Evolutionary conservation across 2,329 filamentous ascomycete species (phyloP).

Genomic region (Gnomoniopsis smithogilvyi): DNA sequence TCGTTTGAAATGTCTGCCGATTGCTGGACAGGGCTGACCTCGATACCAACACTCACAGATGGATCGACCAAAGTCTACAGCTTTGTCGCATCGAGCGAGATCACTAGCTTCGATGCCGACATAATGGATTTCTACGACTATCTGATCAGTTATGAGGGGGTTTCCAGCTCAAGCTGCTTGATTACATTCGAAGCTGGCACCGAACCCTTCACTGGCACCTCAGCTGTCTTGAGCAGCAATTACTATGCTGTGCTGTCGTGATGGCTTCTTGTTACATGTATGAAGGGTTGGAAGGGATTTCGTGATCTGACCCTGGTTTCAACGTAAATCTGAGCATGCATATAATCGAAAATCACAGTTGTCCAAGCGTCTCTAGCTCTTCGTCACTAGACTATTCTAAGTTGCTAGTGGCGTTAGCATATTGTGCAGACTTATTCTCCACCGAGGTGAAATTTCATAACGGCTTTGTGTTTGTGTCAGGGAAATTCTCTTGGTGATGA

Average conservation of each 20-base stretch:
- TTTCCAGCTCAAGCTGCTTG: conserved; percentile 48
- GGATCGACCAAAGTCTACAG: conserved; percentile 57
- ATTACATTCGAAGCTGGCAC: conserved; percentile 51
- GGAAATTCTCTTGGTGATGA: too few species aligned
- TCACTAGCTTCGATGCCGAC: conserved; percentile 54
- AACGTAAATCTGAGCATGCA: too few species aligned
- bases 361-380: too few species aligned
- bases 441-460: too few species aligned
- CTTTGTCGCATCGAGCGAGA: conserved; percentile 39
- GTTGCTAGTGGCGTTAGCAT: too few species aligned
- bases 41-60: conserved; percentile 25
- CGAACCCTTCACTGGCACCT: conserved; percentile 50
- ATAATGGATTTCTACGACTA: conserved; percentile 56
- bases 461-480: too few species aligned
- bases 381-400: too few species aligned
- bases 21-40: not conserved
- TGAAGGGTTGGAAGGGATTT: not conserved
- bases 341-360: too few species aligned
- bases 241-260: conserved; percentile 10
- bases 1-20: not conserved
- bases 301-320: not conserved
- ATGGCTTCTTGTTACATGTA: not conserved
- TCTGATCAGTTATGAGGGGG: conserved; percentile 44
- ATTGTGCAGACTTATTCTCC: too few species aligned
- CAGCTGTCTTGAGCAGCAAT: conserved; percentile 22